phyloP scores from a whole-genome alignment of 2,329 filamentous ascomycete genomes.

The Orbilia brochopaga region DNA sequence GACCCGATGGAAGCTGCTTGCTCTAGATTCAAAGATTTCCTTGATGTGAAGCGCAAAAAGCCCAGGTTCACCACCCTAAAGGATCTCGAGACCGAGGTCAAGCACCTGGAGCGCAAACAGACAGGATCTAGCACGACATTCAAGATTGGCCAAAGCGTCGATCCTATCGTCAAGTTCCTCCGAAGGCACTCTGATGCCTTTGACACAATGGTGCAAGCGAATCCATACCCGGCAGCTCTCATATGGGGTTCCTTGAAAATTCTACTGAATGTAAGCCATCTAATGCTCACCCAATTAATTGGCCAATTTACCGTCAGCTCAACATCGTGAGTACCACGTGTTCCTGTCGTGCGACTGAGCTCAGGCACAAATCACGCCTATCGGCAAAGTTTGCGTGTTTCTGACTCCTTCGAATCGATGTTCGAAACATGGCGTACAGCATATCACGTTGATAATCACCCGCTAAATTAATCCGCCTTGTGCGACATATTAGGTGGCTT shows the following conservation, averaged over 20 bases:
- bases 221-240: conserved; percentile 31
- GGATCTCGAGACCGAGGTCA: conserved; percentile 15
- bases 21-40: neutral
- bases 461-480: conserved; percentile 11
- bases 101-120: conserved; percentile 8
- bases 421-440: neutral
- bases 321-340: neutral
- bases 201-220: conserved; percentile 42
- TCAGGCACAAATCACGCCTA: neutral
- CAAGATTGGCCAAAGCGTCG: conserved; percentile 16
- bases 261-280: conserved; percentile 29
- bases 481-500: conserved; percentile 24
- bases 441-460: neutral
- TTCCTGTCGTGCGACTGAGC: neutral
- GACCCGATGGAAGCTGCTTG: neutral
- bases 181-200: conserved; percentile 13
- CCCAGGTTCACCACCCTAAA: conserved; percentile 8
- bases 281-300: conserved; percentile 3
- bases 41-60: neutral
- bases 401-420: neutral
- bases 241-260: conserved; percentile 31
- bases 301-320: neutral
- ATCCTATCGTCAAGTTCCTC: conserved; percentile 23
- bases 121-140: conserved; percentile 11
- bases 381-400: neutral